Evolutionary conservation across 179 eudicot genomes (phyloP), one percentile per base, ranked within the genome.

Genomic region (Gypsophila paniculata): DNA sequence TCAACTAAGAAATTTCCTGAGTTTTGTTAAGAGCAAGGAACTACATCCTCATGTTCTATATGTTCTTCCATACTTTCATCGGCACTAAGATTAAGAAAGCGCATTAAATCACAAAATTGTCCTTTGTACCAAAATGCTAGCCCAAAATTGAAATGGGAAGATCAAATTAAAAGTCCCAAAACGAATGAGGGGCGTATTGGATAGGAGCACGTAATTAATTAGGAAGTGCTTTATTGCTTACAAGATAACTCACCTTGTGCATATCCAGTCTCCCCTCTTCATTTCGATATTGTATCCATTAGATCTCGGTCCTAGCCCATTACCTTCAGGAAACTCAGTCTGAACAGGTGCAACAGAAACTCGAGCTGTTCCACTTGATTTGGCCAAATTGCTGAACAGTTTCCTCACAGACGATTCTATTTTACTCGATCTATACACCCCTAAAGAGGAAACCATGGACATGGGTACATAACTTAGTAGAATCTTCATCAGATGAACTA

Each of bases 241-340:
- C 18, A 46, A 36, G 18, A 73, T 68, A 42, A 80, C 89, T 74
- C 77, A 94, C 99, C 86, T 86, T 49, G 79, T 81, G 83, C 97
- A 89, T 75, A 79, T 83, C 97, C 99, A 94, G 74, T 89, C 96
- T 74, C 97, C 96, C 83, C 83, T 87, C 83, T 91, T 91, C 91
- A 86, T 87, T 81, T 81, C 84, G 60, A 86, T 69, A 74, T 80
- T 80, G 69, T 77, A 80, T 63, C 78, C 88, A 72, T 61, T 65
- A 21, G 85, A 78, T 71, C 67, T 75, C 61, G 82, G 54, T 46
- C 71, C 36, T 61, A 73, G 85, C 46, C 44, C 78, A 55, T 76
- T 61, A 55, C 78, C 64, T 74, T 82, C 86, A 32, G 81, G 49
- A 65, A 77, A 73, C 53, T 76, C 83, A 73, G 68, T 63, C 42